phyloP scores from a whole-genome alignment of 2,329 filamentous ascomycete genomes.

The Stagonosporopsis chrysanthemi region DNA sequence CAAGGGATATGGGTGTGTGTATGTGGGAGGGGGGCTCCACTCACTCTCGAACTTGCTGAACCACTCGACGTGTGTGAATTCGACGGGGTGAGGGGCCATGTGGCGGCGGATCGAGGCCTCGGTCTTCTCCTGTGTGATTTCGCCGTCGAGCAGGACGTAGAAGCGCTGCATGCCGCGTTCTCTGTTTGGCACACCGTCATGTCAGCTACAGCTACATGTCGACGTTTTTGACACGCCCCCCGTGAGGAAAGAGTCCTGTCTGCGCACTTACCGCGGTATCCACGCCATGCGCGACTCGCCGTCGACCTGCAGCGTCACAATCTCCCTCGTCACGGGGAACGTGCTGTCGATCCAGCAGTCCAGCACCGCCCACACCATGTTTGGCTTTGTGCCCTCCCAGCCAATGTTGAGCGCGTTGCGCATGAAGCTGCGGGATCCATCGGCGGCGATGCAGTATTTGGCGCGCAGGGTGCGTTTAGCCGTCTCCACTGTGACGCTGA shows the following conservation, averaged over 20 bases:
- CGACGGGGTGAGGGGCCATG: slow-evolving; percentile 54
- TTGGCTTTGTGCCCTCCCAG: slow-evolving; percentile 58
- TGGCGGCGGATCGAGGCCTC: slow-evolving; percentile 56
- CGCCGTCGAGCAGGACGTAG: slow-evolving; percentile 58
- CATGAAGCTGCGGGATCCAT: slow-evolving; percentile 27
- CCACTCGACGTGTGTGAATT: slow-evolving; percentile 58
- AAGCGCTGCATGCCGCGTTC: slow-evolving; percentile 59
- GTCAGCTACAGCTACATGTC: no score
- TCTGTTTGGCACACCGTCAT: not conserved
- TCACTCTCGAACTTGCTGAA: slow-evolving; percentile 60
- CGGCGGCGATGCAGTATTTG: slow-evolving; percentile 27
- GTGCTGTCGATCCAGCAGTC: slow-evolving; percentile 60
- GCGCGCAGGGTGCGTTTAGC: slow-evolving; percentile 16
- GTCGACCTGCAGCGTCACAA: slow-evolving; percentile 58
- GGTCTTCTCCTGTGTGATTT: slow-evolving; percentile 52
- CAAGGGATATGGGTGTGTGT: no score
- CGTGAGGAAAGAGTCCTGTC: no score
- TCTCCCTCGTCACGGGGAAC: slow-evolving; percentile 57
- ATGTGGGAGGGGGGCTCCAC: slow-evolving; percentile 9
- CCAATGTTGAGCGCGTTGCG: slow-evolving; percentile 45
- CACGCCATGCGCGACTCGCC: slow-evolving; percentile 58
- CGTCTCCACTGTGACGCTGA: slow-evolving; percentile 31
- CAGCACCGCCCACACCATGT: slow-evolving; percentile 60
- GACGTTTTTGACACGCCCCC: no score
- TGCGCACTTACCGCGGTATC: slow-evolving; percentile 51